Evolutionary conservation across 2,329 filamentous ascomycete genomes (phyloP), one percentile per base, ranked within the genome.

Genomic region (Metarhizium album): DNA sequence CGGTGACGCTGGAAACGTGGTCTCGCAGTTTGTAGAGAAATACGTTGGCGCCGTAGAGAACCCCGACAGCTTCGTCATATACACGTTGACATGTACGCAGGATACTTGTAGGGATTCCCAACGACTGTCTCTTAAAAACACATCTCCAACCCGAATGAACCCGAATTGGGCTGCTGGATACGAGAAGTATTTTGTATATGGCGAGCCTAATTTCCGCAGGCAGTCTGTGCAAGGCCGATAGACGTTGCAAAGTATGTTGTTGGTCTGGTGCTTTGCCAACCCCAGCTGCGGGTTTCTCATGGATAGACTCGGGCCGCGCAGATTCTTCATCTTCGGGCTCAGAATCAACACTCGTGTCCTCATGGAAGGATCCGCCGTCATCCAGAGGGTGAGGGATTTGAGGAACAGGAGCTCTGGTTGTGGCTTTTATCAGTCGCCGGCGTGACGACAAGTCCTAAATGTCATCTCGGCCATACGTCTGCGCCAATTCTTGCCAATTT

Each of bases 21-120:
- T 77, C 72, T 1, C 74, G 67, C 13, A 77, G 59, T 7, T 65
- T 60, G 53, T 79, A 78, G 2, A 64, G 54, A 52, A 79, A 79
- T 0, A 48, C 64, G 47, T 79, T 79, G 27, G 69, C 62, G 2
- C 72, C 70, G 51, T 74, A 79, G 1, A 79, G 63, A 4, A 77
- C 58, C 2, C 57, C 57, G 2, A 65, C 54, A 2, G 68, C 70
- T 57, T 76, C 71, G 0, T 45, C 6, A 31, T 64, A 64, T 27
- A 74, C 55, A 1, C 52, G 49, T 3, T 54, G 57, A 59, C 67
- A 71, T 2, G 61, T 63, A 3, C 53, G 48, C 23, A 79, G 59
- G 42, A 79, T 67, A 0, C 53, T 53, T 2, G 65, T 60, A 8
- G 67, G 52, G 0, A 75, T 64, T 0, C 55, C 54, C 1, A 62